phyloP scores from a whole-genome alignment of 805 yeast genomes.

The Candida ponderosae region DNA sequence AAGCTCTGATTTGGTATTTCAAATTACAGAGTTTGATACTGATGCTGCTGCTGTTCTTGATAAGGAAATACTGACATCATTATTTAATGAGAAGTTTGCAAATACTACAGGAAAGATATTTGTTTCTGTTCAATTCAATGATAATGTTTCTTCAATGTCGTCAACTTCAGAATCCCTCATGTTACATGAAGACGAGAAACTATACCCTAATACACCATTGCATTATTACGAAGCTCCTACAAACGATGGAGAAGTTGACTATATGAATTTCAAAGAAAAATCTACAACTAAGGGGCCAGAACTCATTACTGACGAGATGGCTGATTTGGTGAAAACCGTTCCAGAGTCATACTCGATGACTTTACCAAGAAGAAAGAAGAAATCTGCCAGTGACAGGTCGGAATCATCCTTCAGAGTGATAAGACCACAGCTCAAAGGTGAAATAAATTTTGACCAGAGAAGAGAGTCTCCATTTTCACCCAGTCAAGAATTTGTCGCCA shows the following conservation, averaged over 20 bases:
- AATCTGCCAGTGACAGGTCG: conserved; percentile 8
- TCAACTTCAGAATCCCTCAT: conserved; percentile 49
- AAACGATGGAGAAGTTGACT: conserved; percentile 35
- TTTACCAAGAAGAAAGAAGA: conserved; percentile 9
- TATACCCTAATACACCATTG: conserved; percentile 64
- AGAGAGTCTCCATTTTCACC: conserved; percentile 65
- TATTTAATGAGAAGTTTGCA: conserved; percentile 27
- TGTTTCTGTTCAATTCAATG: conserved; percentile 22
- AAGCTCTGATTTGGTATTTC: conserved; percentile 28
- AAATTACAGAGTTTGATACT: conserved; percentile 63
- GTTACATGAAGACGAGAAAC: conserved; percentile 30
- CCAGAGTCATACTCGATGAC: no score
- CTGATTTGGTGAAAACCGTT: neutral
- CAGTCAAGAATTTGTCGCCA: conserved; percentile 53
- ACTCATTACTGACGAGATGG: neutral
- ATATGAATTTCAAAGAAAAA: conserved; percentile 42
- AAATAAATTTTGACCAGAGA: conserved; percentile 76
- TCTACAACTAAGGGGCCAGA: neutral
- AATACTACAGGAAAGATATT: conserved; percentile 27
- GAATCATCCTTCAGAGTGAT: conserved; percentile 55
- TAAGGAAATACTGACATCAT: conserved; percentile 33
- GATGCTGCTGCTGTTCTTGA: conserved; percentile 50
- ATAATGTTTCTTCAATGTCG: conserved; percentile 31
- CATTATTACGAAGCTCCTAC: conserved; percentile 39
- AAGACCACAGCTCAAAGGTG: conserved; percentile 52